A percentile compares a stretch with the other conserved stretches of the same genome.
Evolutionary conservation across 2,329 filamentous ascomycete species (phyloP).

Genomic region (Drechslerella stenobrocha): DNA sequence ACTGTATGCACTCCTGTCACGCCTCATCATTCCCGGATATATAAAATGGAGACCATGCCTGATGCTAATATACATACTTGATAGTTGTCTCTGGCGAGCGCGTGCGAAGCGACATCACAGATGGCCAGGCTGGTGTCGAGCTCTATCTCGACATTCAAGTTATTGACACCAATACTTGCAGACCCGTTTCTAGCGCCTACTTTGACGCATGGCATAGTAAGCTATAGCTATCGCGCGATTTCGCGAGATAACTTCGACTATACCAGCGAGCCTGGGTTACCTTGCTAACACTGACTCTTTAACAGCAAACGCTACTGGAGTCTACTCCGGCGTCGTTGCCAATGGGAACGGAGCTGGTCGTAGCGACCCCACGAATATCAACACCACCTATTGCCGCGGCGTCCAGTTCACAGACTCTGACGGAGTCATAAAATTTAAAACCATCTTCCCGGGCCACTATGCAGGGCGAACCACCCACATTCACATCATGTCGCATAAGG

Average conservation of each 20-base stretch:
- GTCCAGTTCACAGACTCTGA: constrained; percentile 57
- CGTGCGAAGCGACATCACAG: constrained; percentile 59
- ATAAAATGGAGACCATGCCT: no score
- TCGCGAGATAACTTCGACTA: constrained; percentile 50
- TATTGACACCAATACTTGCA: constrained; percentile 62
- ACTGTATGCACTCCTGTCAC: constrained; percentile 52
- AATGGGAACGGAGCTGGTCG: constrained; percentile 58
- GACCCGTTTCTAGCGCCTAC: constrained; percentile 59
- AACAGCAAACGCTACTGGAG: constrained; percentile 58
- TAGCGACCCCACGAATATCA: constrained; percentile 50
- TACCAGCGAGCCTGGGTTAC: background rate
- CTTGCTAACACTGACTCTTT: background rate
- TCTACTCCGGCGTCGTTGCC: constrained; percentile 59
- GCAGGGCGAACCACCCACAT: constrained; percentile 59
- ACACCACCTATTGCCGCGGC: constrained; percentile 58
- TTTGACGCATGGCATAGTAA: constrained; percentile 63
- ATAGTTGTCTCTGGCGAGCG: constrained; percentile 57
- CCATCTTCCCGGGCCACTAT: constrained; percentile 60
- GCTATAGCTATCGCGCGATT: constrained; percentile 25
- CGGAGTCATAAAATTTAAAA: constrained; percentile 58
- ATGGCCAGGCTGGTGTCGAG: constrained; percentile 59
- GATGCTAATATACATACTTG: constrained; percentile 55
- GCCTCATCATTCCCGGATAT: constrained; percentile 47
- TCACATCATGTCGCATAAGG: constrained; percentile 59
- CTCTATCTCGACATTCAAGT: constrained; percentile 62